Evolutionary conservation across 176 grass and related monocot species (phyloP), one percentile per base, ranked within the genome.

Genomic region (Zoysia japonica): DNA sequence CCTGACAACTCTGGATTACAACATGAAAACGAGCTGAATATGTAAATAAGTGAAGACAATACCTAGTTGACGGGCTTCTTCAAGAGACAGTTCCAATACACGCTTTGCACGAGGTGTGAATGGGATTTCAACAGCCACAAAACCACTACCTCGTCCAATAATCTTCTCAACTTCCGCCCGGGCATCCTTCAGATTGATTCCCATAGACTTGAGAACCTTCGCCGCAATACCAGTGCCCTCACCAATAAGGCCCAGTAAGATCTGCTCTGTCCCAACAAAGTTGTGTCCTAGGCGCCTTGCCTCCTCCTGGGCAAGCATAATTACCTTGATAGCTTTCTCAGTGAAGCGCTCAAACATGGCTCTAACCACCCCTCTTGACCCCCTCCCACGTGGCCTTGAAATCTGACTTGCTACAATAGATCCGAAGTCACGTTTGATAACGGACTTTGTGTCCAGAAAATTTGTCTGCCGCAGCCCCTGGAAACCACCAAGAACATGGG

Each of bases 91-190:
- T 84, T 95, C 96, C 72, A 99, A 84, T 79, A 99, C 90, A 70
- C 92, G 90, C 63, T 99, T 99, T 79, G 96, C 96, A 76, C 96
- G 92, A 59, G 96, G 96, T 2, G 96, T 99, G 79, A 99, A 99
- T 78, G 96, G 92, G 79, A 99, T 95, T 82, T 99, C 92, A 78
- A 99, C 96, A 82, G 96, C 96, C 37, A 99, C 96, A 91, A 99
- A 99, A 42, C 96, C 96, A 67, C 86, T 93, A 11, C 96, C 96
- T 64, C 96, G 85, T 66, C 96, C 96, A 86, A 93, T 99, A 19
- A 93, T 88, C 84, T 95, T 99, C 41, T 99, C 96, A 59, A 99
- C 96, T 87, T 95, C 92, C 1, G 95, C 82, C 44, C 96, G 86
- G 6, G 96, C 96, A 91, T 99, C 96, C 82, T 99, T 95, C 72